Conservation (phyloP, 345 rosid species). For the Syzygium grande region DNA sequence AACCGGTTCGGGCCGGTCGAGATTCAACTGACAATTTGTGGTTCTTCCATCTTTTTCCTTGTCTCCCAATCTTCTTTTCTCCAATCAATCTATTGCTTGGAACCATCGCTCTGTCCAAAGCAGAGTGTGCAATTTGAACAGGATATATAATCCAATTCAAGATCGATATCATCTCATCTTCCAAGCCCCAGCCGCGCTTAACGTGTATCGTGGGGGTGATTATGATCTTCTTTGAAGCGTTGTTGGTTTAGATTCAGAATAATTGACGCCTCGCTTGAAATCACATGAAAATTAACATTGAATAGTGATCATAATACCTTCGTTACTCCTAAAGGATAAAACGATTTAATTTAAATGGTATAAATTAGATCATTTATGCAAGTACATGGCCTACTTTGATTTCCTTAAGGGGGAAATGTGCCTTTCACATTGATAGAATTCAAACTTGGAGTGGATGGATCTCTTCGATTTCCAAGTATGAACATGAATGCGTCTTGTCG, state of each 20-base stretch:
- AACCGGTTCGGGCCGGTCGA: not conserved
- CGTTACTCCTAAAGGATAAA: not conserved
- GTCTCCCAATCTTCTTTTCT: not conserved
- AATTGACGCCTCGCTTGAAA: not conserved
- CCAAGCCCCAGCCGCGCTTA: not conserved
- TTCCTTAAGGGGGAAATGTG: not conserved
- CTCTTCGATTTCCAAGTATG: not conserved
- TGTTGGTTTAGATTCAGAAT: not conserved
- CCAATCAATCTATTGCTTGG: not conserved
- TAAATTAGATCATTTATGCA: not conserved
- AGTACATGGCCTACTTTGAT: not conserved
- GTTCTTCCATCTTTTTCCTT: not conserved
- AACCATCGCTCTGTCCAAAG: not conserved
- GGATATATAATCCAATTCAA: not conserved
- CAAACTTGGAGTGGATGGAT: not conserved
- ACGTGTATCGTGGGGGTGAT: not conserved
- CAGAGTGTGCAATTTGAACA: not conserved
- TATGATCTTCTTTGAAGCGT: not conserved
- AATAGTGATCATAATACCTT: no score
- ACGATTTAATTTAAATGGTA: not conserved
- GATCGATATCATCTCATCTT: not conserved
- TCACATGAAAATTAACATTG: not conserved
- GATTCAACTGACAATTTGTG: not conserved
- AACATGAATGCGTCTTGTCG: not conserved
- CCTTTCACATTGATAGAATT: not conserved